Conservation (phyloP, 2,329 filamentous ascomycete species). For the Diaporthe caulivora region DNA sequence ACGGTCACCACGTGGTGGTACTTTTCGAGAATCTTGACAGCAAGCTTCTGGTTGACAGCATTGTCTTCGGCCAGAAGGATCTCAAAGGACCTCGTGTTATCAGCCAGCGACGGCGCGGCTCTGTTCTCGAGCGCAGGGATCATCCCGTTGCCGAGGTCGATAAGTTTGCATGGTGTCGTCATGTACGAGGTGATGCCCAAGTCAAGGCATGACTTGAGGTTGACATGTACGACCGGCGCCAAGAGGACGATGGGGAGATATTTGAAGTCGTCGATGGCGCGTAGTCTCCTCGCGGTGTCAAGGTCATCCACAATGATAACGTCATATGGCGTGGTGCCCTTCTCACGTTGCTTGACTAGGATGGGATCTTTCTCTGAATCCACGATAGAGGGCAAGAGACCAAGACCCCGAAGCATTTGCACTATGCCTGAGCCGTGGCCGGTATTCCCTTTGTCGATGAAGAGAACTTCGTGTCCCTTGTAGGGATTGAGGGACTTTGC, state of each 20-base stretch:
- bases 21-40: slow-evolving; percentile 97
- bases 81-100: slow-evolving; percentile 95
- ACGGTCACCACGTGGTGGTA: slow-evolving; percentile 94
- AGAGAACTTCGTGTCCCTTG: slow-evolving; percentile 90
- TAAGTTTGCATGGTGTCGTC: slow-evolving; percentile 94
- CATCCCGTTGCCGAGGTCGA: slow-evolving; percentile 96
- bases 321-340: slow-evolving; percentile 81
- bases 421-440: slow-evolving; percentile 81
- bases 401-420: slow-evolving; percentile 81
- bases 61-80: slow-evolving; percentile 98
- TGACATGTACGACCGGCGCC: slow-evolving; percentile 90
- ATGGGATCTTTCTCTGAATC: slow-evolving; percentile 77
- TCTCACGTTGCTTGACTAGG: slow-evolving; percentile 65
- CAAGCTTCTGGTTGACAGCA: slow-evolving; percentile 94
- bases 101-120: slow-evolving; percentile 89
- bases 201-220: slow-evolving; percentile 92
- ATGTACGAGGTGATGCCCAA: slow-evolving; percentile 99
- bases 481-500: slow-evolving; percentile 90
- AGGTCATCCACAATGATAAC: slow-evolving; percentile 97
- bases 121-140: slow-evolving; percentile 94
- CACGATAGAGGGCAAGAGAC: slow-evolving; percentile 87
- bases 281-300: slow-evolving; percentile 85
- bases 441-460: slow-evolving; percentile 92
- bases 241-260: slow-evolving; percentile 96
- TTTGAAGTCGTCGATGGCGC: slow-evolving; percentile 94